Base-by-base conservation (phyloP, 2,329 filamentous ascomycete species). In the Cordyceps cateniannulata region DNA sequence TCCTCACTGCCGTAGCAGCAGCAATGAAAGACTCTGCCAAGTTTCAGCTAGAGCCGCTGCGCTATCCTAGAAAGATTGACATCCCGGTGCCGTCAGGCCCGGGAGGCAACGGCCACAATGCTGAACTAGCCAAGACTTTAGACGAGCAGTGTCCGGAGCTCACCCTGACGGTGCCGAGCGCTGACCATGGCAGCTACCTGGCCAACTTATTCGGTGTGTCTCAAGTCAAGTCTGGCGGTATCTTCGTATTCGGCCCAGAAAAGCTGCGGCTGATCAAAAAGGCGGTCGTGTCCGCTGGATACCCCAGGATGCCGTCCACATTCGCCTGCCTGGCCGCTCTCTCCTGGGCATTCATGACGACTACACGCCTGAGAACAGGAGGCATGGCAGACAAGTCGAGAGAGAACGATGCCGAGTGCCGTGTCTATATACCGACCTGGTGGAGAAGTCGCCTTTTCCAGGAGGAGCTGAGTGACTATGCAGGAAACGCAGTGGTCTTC, bases 401-500 rank as follows among this genome's bases (percentile, higher is more conserved):
- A 18, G 35, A 62, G 8, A 61, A 62, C 22, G 40, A 62, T 2
- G 42, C 40, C 4, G 48, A 18, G 8, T 67, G 72, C 4, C 67
- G 67, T 53, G 62, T 78, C 48, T 72, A 75, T 65, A 75, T 76
- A 45, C 76, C 76, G 56, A 75, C 76, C 5, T 77, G 77, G 63
- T 79, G 76, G 76, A 69, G 71, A 47, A 65, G 66, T 49, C 70
- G 75, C 24, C 73, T 73, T 0, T 75, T 76, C 59, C 58, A 8
- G 16, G 61, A 68, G 10, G 62, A 63, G 10, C 66, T 70, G 18
- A 67, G 69, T 8, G 63, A 61, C 6, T 77, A 78, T 64, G 75
- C 73, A 62, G 76, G 76, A 54, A 79, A 78, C 59, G 74, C 76
- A 1, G 75, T 75, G 1, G 67, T 75, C n/a, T 74, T 76, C 6